phyloP scores from a whole-genome alignment of 1,139 yeast genomes.

The Pneumocystis wakefieldiae region DNA sequence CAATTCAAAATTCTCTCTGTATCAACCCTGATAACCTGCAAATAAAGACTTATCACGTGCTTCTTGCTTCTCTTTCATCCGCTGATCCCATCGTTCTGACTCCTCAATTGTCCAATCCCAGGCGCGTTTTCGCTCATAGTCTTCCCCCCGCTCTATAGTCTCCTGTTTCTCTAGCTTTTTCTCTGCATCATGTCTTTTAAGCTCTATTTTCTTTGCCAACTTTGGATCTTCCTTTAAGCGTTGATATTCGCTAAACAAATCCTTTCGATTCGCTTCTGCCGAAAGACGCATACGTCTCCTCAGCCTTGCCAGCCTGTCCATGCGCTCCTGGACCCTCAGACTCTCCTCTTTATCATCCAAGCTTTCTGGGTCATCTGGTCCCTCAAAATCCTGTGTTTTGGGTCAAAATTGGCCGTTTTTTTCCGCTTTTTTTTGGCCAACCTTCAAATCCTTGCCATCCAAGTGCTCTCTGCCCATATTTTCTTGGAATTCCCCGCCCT shows the following conservation, averaged over 20 bases:
- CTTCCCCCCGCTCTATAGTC: slow-evolving; percentile 28
- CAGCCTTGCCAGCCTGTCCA: slow-evolving; percentile 9
- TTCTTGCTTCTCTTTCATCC: slow-evolving; percentile 22
- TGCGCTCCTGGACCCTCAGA: slow-evolving; percentile 5
- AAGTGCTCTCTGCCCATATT: background rate
- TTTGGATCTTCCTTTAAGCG: slow-evolving; percentile 24
- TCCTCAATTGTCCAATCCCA: slow-evolving; percentile 57
- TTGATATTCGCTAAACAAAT: slow-evolving; percentile 30
- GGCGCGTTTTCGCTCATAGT: slow-evolving; percentile 31
- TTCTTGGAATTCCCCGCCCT: background rate
- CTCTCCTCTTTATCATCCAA: background rate
- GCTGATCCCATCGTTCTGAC: slow-evolving; percentile 49
- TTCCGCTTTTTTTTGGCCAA: background rate
- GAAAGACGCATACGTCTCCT: slow-evolving; percentile 18
- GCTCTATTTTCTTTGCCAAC: slow-evolving; percentile 23
- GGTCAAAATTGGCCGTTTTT: background rate
- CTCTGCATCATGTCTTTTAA: slow-evolving; percentile 25
- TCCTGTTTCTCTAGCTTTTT: slow-evolving; percentile 31
- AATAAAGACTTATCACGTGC: slow-evolving; percentile 16
- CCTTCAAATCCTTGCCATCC: background rate
- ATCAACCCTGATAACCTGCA: slow-evolving; percentile 10
- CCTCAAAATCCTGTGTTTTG: background rate
- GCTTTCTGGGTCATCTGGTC: background rate
- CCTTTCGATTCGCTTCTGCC: slow-evolving; percentile 27
- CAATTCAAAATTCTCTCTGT: background rate